Evolutionary conservation across 495 filamentous ascomycete genomes (phyloP).

Genomic region (Xylaria bambusicola): DNA sequence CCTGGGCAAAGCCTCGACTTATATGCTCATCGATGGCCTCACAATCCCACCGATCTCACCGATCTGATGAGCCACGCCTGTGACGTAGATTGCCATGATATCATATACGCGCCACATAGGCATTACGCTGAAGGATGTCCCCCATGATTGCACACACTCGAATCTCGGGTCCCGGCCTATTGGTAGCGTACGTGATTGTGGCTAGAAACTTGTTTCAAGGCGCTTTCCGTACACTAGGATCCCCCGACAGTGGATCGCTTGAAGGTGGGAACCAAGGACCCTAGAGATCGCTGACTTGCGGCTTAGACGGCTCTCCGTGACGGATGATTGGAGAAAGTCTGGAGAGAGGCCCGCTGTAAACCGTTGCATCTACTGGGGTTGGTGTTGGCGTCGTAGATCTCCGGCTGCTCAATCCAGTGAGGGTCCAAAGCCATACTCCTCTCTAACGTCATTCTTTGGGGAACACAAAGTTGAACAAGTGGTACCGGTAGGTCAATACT

Average conservation of each 20-base stretch:
- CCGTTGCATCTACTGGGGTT: conserved; percentile 8
- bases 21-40: conserved; percentile 18
- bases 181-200: conserved; percentile 24
- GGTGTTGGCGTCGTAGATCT: conserved; percentile 2
- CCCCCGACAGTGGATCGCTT: conserved; percentile 5
- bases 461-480: not conserved
- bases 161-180: not conserved
- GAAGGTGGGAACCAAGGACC: not conserved
- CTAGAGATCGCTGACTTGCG: conserved; percentile 19
- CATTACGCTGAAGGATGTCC: conserved; percentile 1
- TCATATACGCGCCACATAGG: conserved; percentile 19
- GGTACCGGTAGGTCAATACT: not conserved
- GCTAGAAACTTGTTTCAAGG: conserved; percentile 33
- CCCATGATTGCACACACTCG: not conserved
- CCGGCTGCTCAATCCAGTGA: not conserved
- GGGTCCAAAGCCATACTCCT: not conserved
- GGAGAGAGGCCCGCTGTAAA: conserved; percentile 4
- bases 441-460: conserved; percentile 16
- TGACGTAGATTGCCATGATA: conserved; percentile 29
- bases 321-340: conserved; percentile 6
- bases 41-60: not conserved
- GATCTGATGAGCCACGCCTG: conserved; percentile 18
- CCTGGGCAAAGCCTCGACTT: conserved; percentile 5
- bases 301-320: conserved; percentile 3
- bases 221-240: conserved; percentile 18